Percentiles rank a stretch among this genome's conserved stretches.
These are phyloP conservation scores for Haplosporangium sp. DNA, from an alignment of 371 early-diverging fungal genomes.

Conservation along the genomic window DNA sequence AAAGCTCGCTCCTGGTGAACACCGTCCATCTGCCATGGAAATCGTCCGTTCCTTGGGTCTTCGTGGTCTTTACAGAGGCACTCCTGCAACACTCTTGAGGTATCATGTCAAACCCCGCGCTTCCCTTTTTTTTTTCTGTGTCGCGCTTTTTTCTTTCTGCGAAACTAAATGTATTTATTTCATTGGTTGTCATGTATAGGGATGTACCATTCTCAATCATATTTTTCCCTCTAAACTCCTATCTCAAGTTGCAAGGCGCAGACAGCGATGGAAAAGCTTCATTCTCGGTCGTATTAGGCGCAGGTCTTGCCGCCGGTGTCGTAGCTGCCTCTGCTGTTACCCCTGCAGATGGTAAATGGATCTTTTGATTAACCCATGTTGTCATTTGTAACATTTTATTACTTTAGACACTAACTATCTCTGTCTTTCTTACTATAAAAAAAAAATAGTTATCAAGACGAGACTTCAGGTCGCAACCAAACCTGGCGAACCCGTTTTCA, in stretches of 20 bases:
- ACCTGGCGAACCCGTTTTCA: constrained; percentile 90
- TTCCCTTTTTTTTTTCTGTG: neutral
- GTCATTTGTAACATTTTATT: neutral
- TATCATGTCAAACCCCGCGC: neutral
- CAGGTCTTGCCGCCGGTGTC: constrained; percentile 97
- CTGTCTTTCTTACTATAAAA: neutral
- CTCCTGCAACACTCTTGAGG: constrained; percentile 89
- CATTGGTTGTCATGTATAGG: constrained; percentile 46
- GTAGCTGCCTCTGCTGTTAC: constrained; percentile 97
- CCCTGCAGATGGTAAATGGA: constrained; percentile 82
- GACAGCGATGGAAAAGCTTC: constrained; percentile 76
- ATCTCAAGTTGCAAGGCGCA: constrained; percentile 92
- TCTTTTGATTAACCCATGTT: neutral
- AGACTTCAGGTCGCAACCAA: constrained; percentile 95
- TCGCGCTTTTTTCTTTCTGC: too few species aligned
- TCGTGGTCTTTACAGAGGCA: constrained; percentile 95
- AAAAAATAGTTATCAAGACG: constrained; percentile 90
- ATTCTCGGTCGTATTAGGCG: constrained; percentile 83
- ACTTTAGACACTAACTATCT: too few species aligned
- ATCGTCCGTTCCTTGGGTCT: constrained; percentile 95
- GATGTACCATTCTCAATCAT: constrained; percentile 98
- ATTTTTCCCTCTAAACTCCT: constrained; percentile 96
- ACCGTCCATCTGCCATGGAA: constrained; percentile 83
- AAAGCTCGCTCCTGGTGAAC: constrained; percentile 67
- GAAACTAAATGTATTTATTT: neutral